Base-by-base conservation (phyloP, 441 rosid species). In the Aleurites moluccanus region DNA sequence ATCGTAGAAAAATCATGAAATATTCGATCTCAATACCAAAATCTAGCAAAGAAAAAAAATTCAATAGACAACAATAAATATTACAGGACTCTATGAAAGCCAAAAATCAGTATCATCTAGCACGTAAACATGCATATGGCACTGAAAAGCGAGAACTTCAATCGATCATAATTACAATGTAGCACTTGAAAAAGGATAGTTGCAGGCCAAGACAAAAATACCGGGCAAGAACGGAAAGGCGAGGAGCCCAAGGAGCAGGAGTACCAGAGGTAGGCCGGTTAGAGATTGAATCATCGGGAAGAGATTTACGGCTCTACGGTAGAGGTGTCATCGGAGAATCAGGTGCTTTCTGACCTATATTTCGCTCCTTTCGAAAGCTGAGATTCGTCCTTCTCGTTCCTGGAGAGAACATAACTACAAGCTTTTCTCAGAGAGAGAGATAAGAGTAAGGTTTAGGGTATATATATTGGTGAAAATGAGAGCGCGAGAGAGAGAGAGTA, bases 181-280 rank as follows among this genome's bases (percentile, higher is more conserved):
- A 18, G 4, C 56, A 49, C 9, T 15, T 30, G 14, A 70, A 55
- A 11, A 2, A 38, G 40, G 47, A 10, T n/a, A n/a, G n/a, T n/a
- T n/a, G 14, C 10, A 44, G 47, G 47, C 11, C 14, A 14, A 45
- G 5, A 62, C 3, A 18, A 27, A 28, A 50, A 35, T 83, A 94
- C 99, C 99, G 86, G 73, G 99, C 94, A 53, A 95, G 96, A 78
- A 91, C 93, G 20, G 99, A 95, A 33, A 95, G 80, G 80, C 92
- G 97, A 73, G 96, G 88, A 63, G 91, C 96, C 98, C 98, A 92
- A 66, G 98, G 96, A 65, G 93, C 93, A 6, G 98, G 97, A 72
- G 98, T 90, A 47, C 99, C 99, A 33, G 96, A 85, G 79, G 38
- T 44, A 9, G 99, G 97, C 16, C 93, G 92, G 78, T 85, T 84